A percentile compares a stretch with the other conserved stretches of the same genome.
Evolutionary conservation across 352 stramenopile species (phyloP).

Genomic region (Globisporangium mamillatum): DNA sequence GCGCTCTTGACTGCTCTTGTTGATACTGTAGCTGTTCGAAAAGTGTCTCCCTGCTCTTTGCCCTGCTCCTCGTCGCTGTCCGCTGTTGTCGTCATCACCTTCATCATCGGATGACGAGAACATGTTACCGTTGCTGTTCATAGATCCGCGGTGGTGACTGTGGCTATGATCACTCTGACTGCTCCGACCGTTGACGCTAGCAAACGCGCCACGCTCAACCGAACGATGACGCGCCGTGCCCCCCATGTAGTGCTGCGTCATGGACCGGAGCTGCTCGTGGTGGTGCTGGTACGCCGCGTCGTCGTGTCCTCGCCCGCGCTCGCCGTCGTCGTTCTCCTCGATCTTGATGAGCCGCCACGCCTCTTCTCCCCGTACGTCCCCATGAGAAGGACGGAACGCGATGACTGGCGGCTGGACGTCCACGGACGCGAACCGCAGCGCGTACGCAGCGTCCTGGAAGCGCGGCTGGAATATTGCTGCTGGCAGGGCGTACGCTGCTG

Average conservation of each 20-base stretch:
- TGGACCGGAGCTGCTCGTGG: conserved; percentile 3
- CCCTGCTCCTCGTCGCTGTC: neutral
- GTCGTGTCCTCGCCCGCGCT: neutral
- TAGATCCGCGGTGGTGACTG: neutral
- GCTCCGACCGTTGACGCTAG: too few species aligned
- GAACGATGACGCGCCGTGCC: too few species aligned
- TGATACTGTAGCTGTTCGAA: too few species aligned
- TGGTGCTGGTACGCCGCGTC: neutral
- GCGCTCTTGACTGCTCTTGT: too few species aligned
- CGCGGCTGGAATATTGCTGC: neutral
- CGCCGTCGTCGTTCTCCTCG: neutral
- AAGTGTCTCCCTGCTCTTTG: neutral
- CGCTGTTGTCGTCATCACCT: neutral
- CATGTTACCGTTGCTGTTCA: neutral
- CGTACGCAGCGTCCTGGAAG: too few species aligned
- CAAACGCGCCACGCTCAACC: too few species aligned
- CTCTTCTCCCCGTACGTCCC: neutral
- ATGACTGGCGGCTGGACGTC: too few species aligned
- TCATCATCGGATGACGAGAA: neutral
- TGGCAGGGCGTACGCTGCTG: neutral
- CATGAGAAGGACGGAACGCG: neutral
- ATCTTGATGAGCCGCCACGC: neutral
- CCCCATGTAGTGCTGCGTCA: neutral
- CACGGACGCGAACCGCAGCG: too few species aligned
- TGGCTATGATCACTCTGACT: too few species aligned